These are phyloP conservation scores for Hyphopichia wangnamkhiaoensis DNA, from an alignment of 1,139 yeast species.

Conservation along the genomic window DNA sequence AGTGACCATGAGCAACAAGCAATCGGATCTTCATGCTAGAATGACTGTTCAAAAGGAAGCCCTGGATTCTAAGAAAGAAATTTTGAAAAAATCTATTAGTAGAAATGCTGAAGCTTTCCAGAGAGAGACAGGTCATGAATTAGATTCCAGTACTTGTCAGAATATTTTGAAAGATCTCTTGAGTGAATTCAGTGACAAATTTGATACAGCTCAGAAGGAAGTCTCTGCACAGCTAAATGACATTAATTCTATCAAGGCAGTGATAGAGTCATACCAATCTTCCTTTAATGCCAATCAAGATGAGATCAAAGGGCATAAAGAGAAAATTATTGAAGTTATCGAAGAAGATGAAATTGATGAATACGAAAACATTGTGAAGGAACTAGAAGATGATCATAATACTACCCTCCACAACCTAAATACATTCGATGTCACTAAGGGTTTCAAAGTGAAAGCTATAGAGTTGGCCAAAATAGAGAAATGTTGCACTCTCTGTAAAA, in stretches of 20 bases:
- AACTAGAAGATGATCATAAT: conserved; percentile 60
- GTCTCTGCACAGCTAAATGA: conserved; percentile 5
- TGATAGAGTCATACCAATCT: conserved; percentile 13
- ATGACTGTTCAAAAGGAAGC: conserved; percentile 45
- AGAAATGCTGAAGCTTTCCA: conserved; percentile 9
- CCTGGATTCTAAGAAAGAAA: conserved; percentile 23
- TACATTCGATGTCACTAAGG: conserved; percentile 63
- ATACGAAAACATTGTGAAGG: conserved; percentile 51
- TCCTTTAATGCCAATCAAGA: conserved; percentile 15
- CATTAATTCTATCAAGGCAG: conserved; percentile 14
- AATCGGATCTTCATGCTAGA: conserved; percentile 59
- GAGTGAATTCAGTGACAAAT: conserved; percentile 7
- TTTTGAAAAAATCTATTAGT: conserved; percentile 14
- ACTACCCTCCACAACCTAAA: conserved; percentile 62
- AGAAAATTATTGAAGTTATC: conserved; percentile 26
- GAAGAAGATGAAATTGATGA: conserved; percentile 50
- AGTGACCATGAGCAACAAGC: conserved; percentile 53
- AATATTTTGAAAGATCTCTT: conserved; percentile 11
- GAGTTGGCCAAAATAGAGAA: conserved; percentile 56
- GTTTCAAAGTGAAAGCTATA: conserved; percentile 64
- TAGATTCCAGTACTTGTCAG: conserved; percentile 26
- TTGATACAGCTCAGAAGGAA: conserved; percentile 7
- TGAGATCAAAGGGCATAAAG: conserved; percentile 16
- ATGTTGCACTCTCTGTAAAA: conserved; percentile 65
- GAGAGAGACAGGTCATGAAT: conserved; percentile 15